Base-by-base conservation (phyloP, 179 eudicot species). In the Spergularia azorica region DNA sequence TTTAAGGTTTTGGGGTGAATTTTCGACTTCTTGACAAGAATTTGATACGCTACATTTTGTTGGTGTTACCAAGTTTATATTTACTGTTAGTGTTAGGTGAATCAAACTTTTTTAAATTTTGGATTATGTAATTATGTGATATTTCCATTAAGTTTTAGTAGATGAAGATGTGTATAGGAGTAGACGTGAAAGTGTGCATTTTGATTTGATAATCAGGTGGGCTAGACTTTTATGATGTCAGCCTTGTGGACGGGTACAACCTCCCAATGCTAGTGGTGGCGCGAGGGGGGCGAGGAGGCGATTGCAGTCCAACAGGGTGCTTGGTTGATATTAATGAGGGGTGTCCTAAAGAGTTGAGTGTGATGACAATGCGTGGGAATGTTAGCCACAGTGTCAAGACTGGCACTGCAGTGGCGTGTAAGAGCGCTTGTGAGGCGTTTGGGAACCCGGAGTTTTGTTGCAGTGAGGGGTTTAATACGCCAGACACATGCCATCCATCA, bases 351-450 rank as follows among this genome's bases (percentile, higher is more conserved):
- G 89, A 72, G 67, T 80, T 93, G 38, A 85, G 72, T 43, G 97
- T 93, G 83, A 64, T 78, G 70, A 80, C 79, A 21, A 74, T 58
- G 68, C 84, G 83, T 79, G 89, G 87, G 68, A 83, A 81, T 55
- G 79, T 86, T 38, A 80, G 83, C 38, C 26, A 65, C 52, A 41
- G 59, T 75, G 83, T 71, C 20, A 81, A 69, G 39, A 26, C 16
- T 43, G 81, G 81, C 8, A 57, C 73, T 12, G 79, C 85, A 0
- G 90, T 92, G 14, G 98, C 98, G 56, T 95, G 98, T 64, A 95
- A 82, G 90, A 95, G 97, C 79, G 98, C 97, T 63, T 95, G 98
- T 51, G 97, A 93, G 82, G 98, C 98, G 17, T 95, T 93, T 73
- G 95, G 92, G 71, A 90, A 90, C 50, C 98, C 98, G 0, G 66